Base-by-base conservation (phyloP, 441 rosid species). In the Arabidopsis lyrata region DNA sequence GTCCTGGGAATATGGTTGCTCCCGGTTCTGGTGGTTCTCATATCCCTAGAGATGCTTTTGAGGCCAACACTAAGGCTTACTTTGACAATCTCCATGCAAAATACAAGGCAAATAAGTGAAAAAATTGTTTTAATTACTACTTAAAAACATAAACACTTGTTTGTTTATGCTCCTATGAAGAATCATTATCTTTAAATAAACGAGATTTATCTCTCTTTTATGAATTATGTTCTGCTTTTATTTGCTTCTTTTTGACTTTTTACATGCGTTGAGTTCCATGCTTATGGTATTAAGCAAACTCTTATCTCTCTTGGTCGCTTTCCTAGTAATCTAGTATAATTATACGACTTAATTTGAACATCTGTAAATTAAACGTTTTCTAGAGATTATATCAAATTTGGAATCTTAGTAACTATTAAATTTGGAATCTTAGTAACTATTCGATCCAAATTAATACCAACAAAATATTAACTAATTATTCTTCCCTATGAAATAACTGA, bases 41-140 rank as follows among this genome's bases (percentile, higher is more conserved):
- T n/a, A 49, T 60, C 75, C 5, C 22, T 24, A 49, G 75, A 27
- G 34, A 38, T 53, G 88, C 29, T 14, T 71, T 61, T 39, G 61
- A 71, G 24, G 20, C 64, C 0, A 56, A 68, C 35, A 8, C 65
- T 0, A 69, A 69, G 48, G 57, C 68, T 1, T 70, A 70, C 2
- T 70, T 70, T 27, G 74, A 70, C 47, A 39, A 62, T 20, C 69
- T 72, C 5, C 76, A 63, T 42, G 63, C 69, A 4, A 39, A 50
- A 42, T 63, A 72, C 6, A 53, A 72, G 63, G 32, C 27, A 9
- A 53, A 41, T 3, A 63, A 54, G 39, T 42, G 45, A 3, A 8
- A 8, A 5, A 22, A 20, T 12, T 31, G 73, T 15, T 38, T 35
- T 18, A 8, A 0, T 52, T 52, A 24, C 9, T 9, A 12, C 44